Evolutionary conservation across 768 basidiomycete genomes (phyloP).

Genomic region (Boletus rubropictus): DNA sequence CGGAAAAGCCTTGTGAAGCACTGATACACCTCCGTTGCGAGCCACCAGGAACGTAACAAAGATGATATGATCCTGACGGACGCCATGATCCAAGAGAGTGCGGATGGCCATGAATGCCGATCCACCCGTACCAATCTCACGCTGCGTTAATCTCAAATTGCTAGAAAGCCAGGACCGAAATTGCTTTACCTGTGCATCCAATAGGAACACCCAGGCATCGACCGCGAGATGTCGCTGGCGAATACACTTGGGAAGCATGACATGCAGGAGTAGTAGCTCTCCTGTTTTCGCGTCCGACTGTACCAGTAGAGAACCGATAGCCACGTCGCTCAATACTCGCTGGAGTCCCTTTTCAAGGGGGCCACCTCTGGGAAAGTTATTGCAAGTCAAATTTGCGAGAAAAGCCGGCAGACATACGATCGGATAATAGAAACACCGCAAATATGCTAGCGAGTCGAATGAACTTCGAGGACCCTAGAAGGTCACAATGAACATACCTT

Average conservation of each 20-base stretch:
- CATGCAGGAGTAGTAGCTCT: conserved; percentile 83
- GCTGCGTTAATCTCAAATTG: neutral
- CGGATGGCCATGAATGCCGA: conserved; percentile 94
- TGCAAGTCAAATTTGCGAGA: conserved; percentile 2
- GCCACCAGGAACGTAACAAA: conserved; percentile 89
- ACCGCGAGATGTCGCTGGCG: conserved; percentile 59
- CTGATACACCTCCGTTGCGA: conserved; percentile 69
- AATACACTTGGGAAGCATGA: conserved; percentile 69
- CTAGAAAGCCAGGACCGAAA: neutral
- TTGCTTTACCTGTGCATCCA: conserved; percentile 73
- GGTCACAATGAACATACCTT: conserved; percentile 36
- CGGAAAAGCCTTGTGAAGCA: conserved; percentile 81
- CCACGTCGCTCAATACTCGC: conserved; percentile 79
- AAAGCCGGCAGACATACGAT: conserved; percentile 49
- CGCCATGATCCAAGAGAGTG: conserved; percentile 88
- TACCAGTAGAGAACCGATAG: conserved; percentile 84
- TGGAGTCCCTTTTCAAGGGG: conserved; percentile 88
- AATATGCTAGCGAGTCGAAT: conserved; percentile 43
- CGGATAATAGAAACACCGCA: conserved; percentile 89
- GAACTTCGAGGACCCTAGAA: neutral
- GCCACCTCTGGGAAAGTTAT: conserved; percentile 55
- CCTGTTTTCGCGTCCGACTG: conserved; percentile 81
- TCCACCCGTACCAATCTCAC: conserved; percentile 87
- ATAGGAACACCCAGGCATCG: conserved; percentile 75
- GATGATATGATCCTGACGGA: conserved; percentile 76